These are phyloP conservation scores for Myriosclerotinia curreyana DNA, from an alignment of 2,329 filamentous ascomycete genomes.

Conservation along the genomic window DNA sequence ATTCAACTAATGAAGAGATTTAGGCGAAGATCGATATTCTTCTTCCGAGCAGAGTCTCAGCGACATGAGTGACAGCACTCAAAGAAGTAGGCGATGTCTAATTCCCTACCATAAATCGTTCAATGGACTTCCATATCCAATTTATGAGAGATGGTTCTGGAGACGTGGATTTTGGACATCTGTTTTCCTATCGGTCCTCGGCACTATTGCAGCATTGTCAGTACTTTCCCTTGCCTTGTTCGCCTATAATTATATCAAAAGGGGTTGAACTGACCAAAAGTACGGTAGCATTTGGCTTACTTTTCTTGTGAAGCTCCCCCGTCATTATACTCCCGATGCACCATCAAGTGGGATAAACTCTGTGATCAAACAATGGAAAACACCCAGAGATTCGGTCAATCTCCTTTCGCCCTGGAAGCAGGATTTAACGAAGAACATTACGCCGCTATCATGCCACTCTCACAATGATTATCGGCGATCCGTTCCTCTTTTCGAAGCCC, in stretches of 20 bases:
- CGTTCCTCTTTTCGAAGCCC: slow-evolving; percentile 48
- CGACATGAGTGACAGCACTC: neutral
- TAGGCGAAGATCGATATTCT: neutral
- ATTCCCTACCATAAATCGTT: neutral
- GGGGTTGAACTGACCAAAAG: neutral
- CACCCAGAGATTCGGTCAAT: neutral
- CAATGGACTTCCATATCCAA: neutral
- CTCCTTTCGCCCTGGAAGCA: slow-evolving; percentile 1
- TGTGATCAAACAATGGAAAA: slow-evolving; percentile 2
- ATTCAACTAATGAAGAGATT: neutral
- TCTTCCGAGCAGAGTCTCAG: neutral
- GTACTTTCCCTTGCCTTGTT: neutral
- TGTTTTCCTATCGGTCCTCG: neutral
- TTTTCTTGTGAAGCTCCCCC: neutral
- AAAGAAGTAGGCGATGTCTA: neutral
- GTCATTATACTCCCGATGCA: neutral
- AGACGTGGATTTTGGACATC: neutral
- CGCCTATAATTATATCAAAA: too few relatives aligned
- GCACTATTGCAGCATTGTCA: slow-evolving; percentile 6
- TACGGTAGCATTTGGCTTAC: neutral
- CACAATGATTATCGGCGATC: slow-evolving; percentile 58
- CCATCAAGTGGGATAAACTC: slow-evolving; percentile 3
- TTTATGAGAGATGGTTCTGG: neutral
- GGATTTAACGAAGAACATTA: slow-evolving; percentile 11
- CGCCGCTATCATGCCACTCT: slow-evolving; percentile 33